Conservation (phyloP, 2,329 filamentous ascomycete genomes). For the Ophiocordyceps camponoti-leonardi region DNA sequence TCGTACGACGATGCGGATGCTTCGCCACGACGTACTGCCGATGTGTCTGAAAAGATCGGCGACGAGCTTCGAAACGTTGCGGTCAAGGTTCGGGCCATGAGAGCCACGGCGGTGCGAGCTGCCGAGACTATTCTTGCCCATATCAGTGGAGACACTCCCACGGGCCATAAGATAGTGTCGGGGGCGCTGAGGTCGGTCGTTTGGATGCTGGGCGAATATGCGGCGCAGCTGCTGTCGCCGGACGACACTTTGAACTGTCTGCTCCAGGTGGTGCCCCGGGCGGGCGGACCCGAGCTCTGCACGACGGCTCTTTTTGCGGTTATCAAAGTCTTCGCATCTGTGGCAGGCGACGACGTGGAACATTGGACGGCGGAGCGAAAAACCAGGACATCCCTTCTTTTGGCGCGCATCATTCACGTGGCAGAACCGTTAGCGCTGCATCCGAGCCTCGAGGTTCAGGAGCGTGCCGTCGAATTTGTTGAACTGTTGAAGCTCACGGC, state of each 20-base stretch:
- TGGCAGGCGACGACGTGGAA: constrained; percentile 46
- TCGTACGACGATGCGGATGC: constrained; percentile 15
- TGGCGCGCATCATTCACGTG: constrained; percentile 67
- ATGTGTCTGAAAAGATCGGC: constrained; percentile 57
- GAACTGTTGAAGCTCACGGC: constrained; percentile 76
- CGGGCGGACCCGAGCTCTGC: constrained; percentile 48
- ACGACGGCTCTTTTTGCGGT: constrained; percentile 68
- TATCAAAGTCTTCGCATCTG: constrained; percentile 64
- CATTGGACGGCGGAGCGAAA: constrained; percentile 60
- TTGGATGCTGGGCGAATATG: constrained; percentile 84
- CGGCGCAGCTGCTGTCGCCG: constrained; percentile 50
- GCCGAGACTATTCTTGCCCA: constrained; percentile 59
- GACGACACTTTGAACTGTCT: constrained; percentile 59
- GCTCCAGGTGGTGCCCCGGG: constrained; percentile 44
- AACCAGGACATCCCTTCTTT: constrained; percentile 56
- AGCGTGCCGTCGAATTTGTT: constrained; percentile 80
- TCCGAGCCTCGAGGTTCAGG: constrained; percentile 84
- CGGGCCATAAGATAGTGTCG: constrained; percentile 37
- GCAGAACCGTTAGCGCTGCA: constrained; percentile 66
- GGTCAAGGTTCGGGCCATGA: constrained; percentile 75
- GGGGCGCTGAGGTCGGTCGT: constrained; percentile 59
- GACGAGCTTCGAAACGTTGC: constrained; percentile 78
- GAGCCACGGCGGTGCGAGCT: constrained; percentile 63
- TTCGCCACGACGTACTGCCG: constrained; percentile 11
- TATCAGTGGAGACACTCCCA: constrained; percentile 30